Evolutionary conservation across 257 asterid genomes (phyloP).

Genomic region (Nicotiana undulata): DNA sequence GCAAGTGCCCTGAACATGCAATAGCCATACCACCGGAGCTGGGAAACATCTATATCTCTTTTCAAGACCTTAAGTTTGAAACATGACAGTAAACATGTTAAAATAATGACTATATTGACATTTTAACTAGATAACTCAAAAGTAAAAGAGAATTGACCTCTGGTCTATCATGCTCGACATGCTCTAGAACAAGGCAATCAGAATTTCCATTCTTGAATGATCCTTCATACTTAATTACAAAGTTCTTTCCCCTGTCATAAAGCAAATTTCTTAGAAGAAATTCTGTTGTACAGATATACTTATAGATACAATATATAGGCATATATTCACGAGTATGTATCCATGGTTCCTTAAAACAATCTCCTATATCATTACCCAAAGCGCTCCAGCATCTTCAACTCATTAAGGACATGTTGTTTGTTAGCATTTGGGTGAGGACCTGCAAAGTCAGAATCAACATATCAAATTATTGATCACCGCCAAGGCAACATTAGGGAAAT

Average conservation of each 20-base stretch:
- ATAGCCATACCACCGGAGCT: constrained; percentile 83
- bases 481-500: neutral
- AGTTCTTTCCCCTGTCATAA: constrained; percentile 72
- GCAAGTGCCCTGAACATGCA: constrained; percentile 93
- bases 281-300: neutral
- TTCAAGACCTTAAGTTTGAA: constrained; percentile 48
- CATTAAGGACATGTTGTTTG: constrained; percentile 60
- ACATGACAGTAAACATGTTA: neutral
- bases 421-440: constrained; percentile 91
- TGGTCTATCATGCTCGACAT: constrained; percentile 86
- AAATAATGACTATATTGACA: neutral
- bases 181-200: constrained; percentile 83
- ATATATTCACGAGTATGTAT: neutral
- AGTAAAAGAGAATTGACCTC: constrained; percentile 49
- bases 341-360: neutral
- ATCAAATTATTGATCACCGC: neutral
- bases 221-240: constrained; percentile 71
- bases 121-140: constrained; percentile 4
- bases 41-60: constrained; percentile 52
- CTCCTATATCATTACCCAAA: constrained; percentile 52
- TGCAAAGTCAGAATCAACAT: constrained; percentile 22
- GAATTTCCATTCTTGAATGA: constrained; percentile 53
- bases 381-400: constrained; percentile 85
- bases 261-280: constrained; percentile 5
- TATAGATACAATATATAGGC: constrained; percentile 4